These are phyloP conservation scores for Licmophora abbreviata DNA, from an alignment of 108 stramenopile genomes.

Conservation along the genomic window DNA sequence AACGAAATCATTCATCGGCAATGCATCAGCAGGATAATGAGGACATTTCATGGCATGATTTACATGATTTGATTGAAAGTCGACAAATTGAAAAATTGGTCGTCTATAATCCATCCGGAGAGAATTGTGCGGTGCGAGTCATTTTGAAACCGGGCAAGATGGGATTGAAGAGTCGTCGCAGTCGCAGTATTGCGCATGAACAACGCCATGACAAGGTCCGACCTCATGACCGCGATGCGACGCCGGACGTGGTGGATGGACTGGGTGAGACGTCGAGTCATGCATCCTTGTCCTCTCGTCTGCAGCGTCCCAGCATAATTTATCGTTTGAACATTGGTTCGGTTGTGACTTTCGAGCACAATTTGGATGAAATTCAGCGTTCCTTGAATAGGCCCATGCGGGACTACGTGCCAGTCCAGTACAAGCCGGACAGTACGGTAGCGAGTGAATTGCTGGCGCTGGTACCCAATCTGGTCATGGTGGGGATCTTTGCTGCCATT, in stretches of 20 bases:
- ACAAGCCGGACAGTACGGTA: slow-evolving; percentile 82
- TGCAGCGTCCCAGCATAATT: slow-evolving; percentile 19
- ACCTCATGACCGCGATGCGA: not conserved
- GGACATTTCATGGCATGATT: slow-evolving; percentile 70
- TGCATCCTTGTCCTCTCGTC: not conserved
- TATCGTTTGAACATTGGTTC: slow-evolving; percentile 93
- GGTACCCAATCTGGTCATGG: slow-evolving; percentile 70
- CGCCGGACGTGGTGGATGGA: not conserved
- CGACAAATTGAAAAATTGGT: slow-evolving; percentile 71
- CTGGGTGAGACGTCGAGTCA: not conserved
- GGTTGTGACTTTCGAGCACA: slow-evolving; percentile 95
- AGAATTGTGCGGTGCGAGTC: slow-evolving; percentile 22
- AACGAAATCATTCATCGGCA: not conserved
- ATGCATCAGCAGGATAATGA: not conserved
- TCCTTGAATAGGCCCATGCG: slow-evolving; percentile 65
- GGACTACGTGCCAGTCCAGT: slow-evolving; percentile 90
- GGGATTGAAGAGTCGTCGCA: not conserved
- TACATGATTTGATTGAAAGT: slow-evolving; percentile 51
- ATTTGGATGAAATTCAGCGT: slow-evolving; percentile 89
- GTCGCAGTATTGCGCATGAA: not conserved
- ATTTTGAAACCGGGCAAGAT: not conserved
- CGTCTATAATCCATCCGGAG: slow-evolving; percentile 53
- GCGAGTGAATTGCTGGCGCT: slow-evolving; percentile 58
- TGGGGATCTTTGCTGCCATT: slow-evolving; percentile 62
- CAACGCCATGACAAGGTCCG: not conserved